A percentile compares a stretch with the other conserved stretches of the same genome.
phyloP scores from a whole-genome alignment of 345 rosid species.

The Boechera stricta region DNA sequence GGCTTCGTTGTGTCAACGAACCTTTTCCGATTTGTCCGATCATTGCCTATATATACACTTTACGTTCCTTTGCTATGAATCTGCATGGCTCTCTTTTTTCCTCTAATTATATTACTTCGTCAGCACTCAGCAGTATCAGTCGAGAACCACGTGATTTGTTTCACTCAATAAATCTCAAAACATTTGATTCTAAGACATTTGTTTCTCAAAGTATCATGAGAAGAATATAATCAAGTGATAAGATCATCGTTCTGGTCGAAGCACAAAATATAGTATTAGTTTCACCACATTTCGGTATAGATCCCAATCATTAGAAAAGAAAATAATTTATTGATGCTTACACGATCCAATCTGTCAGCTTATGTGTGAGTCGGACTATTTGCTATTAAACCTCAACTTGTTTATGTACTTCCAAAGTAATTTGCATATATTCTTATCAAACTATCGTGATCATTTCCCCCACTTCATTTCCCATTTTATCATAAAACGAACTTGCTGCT shows the following conservation, averaged over 20 bases:
- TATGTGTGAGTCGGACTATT: background rate
- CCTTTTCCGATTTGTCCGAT: constrained; percentile 10
- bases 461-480: too few species aligned
- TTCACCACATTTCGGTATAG: background rate
- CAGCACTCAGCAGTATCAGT: background rate
- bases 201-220: background rate
- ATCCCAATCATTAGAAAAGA: background rate
- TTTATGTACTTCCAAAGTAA: too few species aligned
- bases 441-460: too few species aligned
- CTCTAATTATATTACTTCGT: background rate
- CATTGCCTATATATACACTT: background rate
- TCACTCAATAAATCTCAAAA: background rate
- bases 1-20: background rate
- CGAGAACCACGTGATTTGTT: constrained; percentile 11
- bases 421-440: too few species aligned
- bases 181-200: background rate
- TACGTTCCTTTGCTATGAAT: background rate
- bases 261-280: background rate
- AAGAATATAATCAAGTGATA: background rate
- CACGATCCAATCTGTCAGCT: background rate
- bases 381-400: too few species aligned
- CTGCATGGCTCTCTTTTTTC: constrained; percentile 16
- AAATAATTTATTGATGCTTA: background rate
- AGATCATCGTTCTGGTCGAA: background rate
- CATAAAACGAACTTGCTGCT: too few species aligned